A percentile compares a stretch with the other conserved stretches of the same genome.
Conservation (phyloP, 371 early-diverging fungal genomes). For the Mycotypha africana region DNA sequence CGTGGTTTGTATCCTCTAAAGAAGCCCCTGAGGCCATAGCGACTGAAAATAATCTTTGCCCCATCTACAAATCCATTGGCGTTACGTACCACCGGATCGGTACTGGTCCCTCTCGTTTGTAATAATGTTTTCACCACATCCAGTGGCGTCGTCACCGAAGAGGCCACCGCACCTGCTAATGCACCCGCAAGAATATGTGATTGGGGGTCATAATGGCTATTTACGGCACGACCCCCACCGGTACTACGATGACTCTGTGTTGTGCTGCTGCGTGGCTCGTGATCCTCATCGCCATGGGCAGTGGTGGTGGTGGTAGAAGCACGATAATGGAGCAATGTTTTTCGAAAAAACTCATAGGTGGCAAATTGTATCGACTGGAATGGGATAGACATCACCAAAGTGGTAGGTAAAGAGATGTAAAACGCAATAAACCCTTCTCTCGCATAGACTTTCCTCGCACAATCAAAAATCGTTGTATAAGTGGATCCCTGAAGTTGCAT, state of each 20-base stretch:
- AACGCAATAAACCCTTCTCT: slow-evolving; percentile 87
- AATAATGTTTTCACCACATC: slow-evolving; percentile 92
- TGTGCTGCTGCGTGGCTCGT: too few species aligned
- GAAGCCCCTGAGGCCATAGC: slow-evolving; percentile 77
- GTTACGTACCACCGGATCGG: slow-evolving; percentile 63
- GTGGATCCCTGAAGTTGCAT: slow-evolving; percentile 82
- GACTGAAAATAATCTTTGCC: slow-evolving; percentile 63
- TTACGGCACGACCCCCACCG: too few species aligned
- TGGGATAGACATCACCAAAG: slow-evolving; percentile 89
- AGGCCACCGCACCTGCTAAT: slow-evolving; percentile 86
- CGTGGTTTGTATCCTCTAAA: slow-evolving; percentile 80
- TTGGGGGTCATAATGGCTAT: slow-evolving; percentile 73
- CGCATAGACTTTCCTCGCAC: slow-evolving; percentile 61
- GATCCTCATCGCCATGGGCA: too few species aligned
- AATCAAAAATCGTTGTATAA: slow-evolving; percentile 63
- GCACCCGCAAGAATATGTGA: slow-evolving; percentile 87
- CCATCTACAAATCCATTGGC: slow-evolving; percentile 72
- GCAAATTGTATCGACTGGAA: slow-evolving; percentile 92
- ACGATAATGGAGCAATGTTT: too few species aligned
- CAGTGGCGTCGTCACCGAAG: slow-evolving; percentile 87
- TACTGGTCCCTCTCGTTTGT: slow-evolving; percentile 80
- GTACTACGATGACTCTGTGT: too few species aligned
- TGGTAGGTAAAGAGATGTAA: slow-evolving; percentile 92
- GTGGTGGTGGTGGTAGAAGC: too few species aligned
- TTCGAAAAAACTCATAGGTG: slow-evolving; percentile 79